These are phyloP conservation scores for Rhizophora mangle DNA, from an alignment of 345 rosid species.

Conservation along the genomic window DNA sequence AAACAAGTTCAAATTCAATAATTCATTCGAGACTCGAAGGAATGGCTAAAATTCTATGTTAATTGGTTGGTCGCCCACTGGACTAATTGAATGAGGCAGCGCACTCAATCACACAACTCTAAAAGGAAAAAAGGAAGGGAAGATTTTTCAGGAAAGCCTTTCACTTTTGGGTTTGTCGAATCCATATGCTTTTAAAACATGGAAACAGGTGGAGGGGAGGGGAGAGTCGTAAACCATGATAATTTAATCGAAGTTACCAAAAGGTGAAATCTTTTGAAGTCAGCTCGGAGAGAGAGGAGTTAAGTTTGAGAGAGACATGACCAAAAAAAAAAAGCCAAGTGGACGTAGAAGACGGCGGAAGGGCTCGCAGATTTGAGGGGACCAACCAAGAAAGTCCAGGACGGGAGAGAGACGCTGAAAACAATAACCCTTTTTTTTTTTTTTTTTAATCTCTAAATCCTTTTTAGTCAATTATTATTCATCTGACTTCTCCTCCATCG, in stretches of 20 bases:
- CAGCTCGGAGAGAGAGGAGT: constrained; percentile 11
- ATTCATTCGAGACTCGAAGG: background rate
- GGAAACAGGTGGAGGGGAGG: background rate
- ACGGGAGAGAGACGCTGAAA: background rate
- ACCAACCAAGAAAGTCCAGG: background rate
- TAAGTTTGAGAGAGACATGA: constrained; percentile 2
- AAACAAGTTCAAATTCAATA: background rate
- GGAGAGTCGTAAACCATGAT: background rate
- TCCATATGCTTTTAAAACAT: constrained; percentile 25
- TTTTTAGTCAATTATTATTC: background rate
- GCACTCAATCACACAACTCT: background rate
- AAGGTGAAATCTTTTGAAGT: constrained; percentile 8
- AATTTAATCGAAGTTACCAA: background rate
- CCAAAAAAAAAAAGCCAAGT: constrained; percentile 3
- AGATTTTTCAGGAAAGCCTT: too few relatives aligned
- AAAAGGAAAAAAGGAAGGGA: background rate
- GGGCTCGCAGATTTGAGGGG: constrained; percentile 22
- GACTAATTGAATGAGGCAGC: too few relatives aligned
- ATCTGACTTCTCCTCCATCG: too few relatives aligned
- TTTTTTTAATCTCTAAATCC: background rate
- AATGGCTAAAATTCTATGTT: background rate
- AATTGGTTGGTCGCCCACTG: too few relatives aligned
- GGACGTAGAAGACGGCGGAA: constrained; percentile 23
- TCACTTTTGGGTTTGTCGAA: constrained; percentile 11
- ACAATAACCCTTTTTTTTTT: background rate